Evolutionary conservation across 306 rosid species (phyloP).

Genomic region (Prinsepia uniflora): DNA sequence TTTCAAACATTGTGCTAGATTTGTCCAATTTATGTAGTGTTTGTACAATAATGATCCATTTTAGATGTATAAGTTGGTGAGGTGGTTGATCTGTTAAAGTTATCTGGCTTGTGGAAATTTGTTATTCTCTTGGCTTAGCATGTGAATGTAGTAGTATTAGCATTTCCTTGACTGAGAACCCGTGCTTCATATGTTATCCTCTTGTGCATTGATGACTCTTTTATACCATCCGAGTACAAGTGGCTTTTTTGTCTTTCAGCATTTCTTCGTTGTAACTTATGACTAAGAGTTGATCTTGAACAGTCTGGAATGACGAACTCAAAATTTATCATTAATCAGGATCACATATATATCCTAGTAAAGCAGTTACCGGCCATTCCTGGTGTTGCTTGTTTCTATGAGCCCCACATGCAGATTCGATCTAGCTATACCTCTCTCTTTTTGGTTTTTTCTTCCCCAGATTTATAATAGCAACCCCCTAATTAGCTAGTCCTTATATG

Average conservation of each 20-base stretch:
- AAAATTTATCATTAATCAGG: not conserved
- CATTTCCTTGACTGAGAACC: not conserved
- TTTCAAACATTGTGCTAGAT: not conserved
- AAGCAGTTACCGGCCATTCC: too few relatives aligned
- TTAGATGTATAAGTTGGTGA: not conserved
- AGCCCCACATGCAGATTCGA: too few relatives aligned
- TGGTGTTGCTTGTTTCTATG: too few relatives aligned
- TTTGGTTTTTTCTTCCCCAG: too few relatives aligned
- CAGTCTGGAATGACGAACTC: not conserved
- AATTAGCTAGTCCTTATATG: too few relatives aligned
- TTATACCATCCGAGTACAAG: not conserved
- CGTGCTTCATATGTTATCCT: not conserved
- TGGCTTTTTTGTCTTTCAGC: not conserved
- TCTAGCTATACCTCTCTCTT: too few relatives aligned
- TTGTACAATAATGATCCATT: not conserved
- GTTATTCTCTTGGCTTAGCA: not conserved
- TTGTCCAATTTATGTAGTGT: not conserved
- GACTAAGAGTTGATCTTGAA: not conserved
- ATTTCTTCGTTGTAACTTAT: not conserved
- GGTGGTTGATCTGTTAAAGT: not conserved
- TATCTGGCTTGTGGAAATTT: not conserved
- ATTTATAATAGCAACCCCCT: too few relatives aligned
- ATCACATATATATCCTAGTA: too few relatives aligned
- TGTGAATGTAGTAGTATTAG: not conserved
- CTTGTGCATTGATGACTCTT: not conserved